Evolutionary conservation across 176 grass and related monocot species (phyloP).

Genomic region (Canna indica): DNA sequence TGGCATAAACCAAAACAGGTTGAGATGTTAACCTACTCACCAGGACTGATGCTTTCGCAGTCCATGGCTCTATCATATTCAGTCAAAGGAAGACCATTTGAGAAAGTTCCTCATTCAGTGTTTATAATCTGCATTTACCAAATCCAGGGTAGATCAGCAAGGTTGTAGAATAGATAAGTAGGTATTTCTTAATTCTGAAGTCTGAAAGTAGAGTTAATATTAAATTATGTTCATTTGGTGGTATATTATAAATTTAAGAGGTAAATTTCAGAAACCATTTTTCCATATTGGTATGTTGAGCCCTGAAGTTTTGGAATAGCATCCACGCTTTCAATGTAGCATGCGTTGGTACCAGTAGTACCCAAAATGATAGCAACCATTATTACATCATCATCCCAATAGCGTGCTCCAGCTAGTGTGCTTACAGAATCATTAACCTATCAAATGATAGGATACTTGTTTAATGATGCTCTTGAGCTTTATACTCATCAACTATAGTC

Average conservation of each 20-base stretch:
- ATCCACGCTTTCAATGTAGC: too few relatives aligned
- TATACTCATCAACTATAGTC: not conserved
- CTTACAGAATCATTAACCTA: conserved; percentile 39
- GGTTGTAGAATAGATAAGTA: not conserved
- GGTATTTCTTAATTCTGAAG: not conserved
- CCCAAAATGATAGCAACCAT: conserved; percentile 49
- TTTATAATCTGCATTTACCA: conserved; percentile 30
- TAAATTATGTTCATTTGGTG: not conserved
- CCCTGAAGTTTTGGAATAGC: too few relatives aligned
- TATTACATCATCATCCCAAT: conserved; percentile 48
- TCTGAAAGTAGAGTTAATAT: not conserved
- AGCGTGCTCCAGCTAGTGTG: conserved; percentile 35
- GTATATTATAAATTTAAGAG: not conserved
- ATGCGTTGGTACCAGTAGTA: conserved; percentile 59
- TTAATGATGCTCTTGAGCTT: not conserved
- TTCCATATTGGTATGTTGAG: too few relatives aligned
- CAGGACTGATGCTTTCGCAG: conserved; percentile 53
- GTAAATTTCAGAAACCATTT: not conserved
- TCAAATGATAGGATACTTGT: too few relatives aligned
- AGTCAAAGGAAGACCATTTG: too few relatives aligned
- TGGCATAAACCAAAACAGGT: not conserved
- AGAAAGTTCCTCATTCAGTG: conserved; percentile 70
- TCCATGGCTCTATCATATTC: too few relatives aligned
- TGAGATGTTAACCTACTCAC: conserved; percentile 38
- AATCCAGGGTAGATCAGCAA: not conserved